These are phyloP conservation scores for Boechera divaricarpa DNA, from an alignment of 345 rosid genomes.

Conservation along the genomic window DNA sequence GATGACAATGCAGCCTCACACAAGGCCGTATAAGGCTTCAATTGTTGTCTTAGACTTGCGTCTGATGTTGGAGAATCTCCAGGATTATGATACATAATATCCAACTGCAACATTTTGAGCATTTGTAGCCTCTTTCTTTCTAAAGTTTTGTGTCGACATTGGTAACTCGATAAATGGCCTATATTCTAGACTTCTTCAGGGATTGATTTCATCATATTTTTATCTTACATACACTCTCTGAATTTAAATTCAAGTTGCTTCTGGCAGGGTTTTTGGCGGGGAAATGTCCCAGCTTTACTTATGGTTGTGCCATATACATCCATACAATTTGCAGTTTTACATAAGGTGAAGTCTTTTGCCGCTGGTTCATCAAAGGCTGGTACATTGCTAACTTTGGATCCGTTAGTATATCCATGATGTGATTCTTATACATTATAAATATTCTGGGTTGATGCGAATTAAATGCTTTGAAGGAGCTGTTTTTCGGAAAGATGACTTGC, in stretches of 20 bases:
- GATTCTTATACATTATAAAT: not conserved
- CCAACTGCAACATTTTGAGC: not conserved
- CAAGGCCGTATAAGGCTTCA: not conserved
- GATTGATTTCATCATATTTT: not conserved
- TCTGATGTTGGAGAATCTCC: not conserved
- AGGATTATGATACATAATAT: not conserved
- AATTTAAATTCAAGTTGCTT: not conserved
- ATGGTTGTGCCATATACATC: conserved; percentile 26
- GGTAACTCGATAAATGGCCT: not conserved
- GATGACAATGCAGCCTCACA: not conserved
- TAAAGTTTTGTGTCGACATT: not conserved
- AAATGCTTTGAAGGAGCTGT: not conserved
- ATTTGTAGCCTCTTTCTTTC: not conserved
- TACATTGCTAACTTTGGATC: conserved; percentile 1
- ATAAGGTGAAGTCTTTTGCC: conserved; percentile 22
- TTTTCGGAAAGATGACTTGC: not conserved
- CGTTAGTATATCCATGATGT: not conserved
- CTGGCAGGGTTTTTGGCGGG: conserved; percentile 23
- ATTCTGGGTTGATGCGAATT: not conserved
- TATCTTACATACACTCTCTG: not conserved
- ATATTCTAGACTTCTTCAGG: not conserved
- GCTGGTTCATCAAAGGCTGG: conserved; percentile 30
- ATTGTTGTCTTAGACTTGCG: not conserved
- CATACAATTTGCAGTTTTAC: conserved; percentile 26
- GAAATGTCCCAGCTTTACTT: conserved; percentile 27